Percentiles rank a stretch among this genome's conserved stretches.
Conservation (phyloP, 768 basidiomycete species). For the Suillus spraguei region DNA sequence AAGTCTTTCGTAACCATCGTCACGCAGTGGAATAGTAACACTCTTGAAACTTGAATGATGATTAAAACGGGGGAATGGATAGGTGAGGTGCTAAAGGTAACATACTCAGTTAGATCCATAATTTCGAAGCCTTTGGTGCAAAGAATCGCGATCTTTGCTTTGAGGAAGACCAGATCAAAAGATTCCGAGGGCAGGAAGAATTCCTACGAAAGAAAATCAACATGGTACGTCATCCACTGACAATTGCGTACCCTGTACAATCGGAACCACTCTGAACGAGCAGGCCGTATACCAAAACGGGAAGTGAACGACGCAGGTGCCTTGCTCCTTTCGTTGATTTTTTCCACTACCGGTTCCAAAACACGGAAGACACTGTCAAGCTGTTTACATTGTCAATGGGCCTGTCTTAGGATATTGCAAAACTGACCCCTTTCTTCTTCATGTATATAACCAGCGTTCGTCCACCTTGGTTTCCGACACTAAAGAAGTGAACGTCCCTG, state of each 20-base stretch:
- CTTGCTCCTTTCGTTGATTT: conserved; percentile 77
- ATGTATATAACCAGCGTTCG: conserved; percentile 93
- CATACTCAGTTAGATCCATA: conserved; percentile 93
- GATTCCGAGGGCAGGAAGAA: conserved; percentile 94
- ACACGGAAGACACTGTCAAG: conserved; percentile 95
- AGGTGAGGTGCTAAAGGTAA: conserved; percentile 1
- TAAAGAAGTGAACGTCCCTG: conserved; percentile 95
- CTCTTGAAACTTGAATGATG: conserved; percentile 67
- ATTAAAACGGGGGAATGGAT: not conserved
- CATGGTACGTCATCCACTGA: not conserved
- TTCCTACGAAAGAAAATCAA: conserved; percentile 46
- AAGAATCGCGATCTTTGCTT: conserved; percentile 90
- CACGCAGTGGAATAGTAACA: conserved; percentile 85
- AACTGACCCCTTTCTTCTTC: conserved; percentile 85
- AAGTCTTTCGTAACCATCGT: conserved; percentile 68
- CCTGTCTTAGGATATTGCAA: conserved; percentile 4
- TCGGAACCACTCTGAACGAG: conserved; percentile 93
- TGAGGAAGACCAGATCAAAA: conserved; percentile 88
- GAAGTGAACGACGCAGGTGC: conserved; percentile 71
- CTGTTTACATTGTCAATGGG: conserved; percentile 29
- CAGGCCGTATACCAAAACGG: conserved; percentile 75
- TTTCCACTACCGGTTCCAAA: conserved; percentile 93
- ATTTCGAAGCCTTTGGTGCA: conserved; percentile 97
- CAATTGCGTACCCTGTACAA: conserved; percentile 62
- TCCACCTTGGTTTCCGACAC: conserved; percentile 83